Base-by-base conservation (phyloP, 345 rosid species). In the Turritis glabra region DNA sequence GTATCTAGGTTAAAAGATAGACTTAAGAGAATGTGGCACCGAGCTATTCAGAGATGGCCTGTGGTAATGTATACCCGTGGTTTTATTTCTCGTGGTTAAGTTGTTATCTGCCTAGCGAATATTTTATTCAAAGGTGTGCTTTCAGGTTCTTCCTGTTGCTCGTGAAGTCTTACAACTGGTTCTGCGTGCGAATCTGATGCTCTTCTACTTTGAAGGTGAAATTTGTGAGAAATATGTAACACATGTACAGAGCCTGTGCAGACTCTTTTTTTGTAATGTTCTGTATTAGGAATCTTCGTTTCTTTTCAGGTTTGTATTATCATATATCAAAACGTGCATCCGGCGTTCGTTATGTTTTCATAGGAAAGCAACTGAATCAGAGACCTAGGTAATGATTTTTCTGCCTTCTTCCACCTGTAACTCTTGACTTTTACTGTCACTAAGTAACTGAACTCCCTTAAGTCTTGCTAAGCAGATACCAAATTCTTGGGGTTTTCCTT, bases 161-260 rank as follows among this genome's bases (percentile, higher is more conserved):
- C 91, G 90, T 52, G 97, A 95, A 74, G 64, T 87, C 78, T 76
- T 92, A 81, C 99, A 89, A 80, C 74, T 90, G 73, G 55, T 88
- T 80, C 87, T 95, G 52, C 97, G 97, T 52, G 83, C 94, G 50
- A 95, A 95, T 78, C 84, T 90, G 62, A 90, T 95, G 99, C 86
- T 95, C 75, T 95, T 95, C 89, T 92, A 95, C 85, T 95, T 92
- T 69, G 97, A 95, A 95, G 99, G 97, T 95, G 58, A 77, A 2
- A 2, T 41, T 33, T 81, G 12, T 14, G 9, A 27, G 19, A 64
- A 8, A 23, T 60, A 41, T 70, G 7, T 61, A 13, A 41, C 51
- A 14, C 40, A 22, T 26, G 55, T 48, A n/a, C n/a, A 52, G 30
- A 21, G 41, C 66, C 46, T 11, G 15, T 48, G 13, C 2, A 46